Evolutionary conservation across 139 green algal species (phyloP), one percentile per base, ranked within the genome.

Genomic region (Ostreobium quekettii): DNA sequence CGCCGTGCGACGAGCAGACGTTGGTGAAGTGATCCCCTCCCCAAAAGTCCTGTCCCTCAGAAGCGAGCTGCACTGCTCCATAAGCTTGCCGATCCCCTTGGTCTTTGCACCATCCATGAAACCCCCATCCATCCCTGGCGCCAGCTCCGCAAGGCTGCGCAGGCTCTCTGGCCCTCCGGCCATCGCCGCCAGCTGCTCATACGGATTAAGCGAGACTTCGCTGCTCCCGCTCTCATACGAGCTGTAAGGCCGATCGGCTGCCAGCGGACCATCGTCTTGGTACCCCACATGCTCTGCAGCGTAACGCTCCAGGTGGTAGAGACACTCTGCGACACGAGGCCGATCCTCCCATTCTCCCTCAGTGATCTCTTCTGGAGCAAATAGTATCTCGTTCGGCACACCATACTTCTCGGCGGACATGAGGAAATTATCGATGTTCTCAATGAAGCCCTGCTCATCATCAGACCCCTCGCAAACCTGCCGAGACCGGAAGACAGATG

Each of bases 31-130:
- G n/a, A n/a, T n/a, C n/a, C n/a, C n/a, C n/a, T n/a, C n/a, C n/a
- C n/a, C n/a, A n/a, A n/a, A n/a, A n/a, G n/a, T n/a, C 8, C 61
- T 22, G 31, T 68, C 36, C 24, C n/a, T 33, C 5, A 68, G 61
- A 36, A 68, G 38, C 11, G 11, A 36, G 24, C 37, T 68, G 26
- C 61, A 68, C 53, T 68, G 35, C 38, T 68, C 61, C 61, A 68
- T 68, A 5, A 68, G 36, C 26, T 68, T 68, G 35, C 35, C 53
- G 4, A 68, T 53, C 30, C 36, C 35, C 6, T 7, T 8, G 3
- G 61, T 36, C 24, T 15, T 65, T 4, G 58, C 29, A 22, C 42
- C 42, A 42, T 65, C 58, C 28, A 39, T 65, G 33, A 11, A 35
- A 11, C 42, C 47, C 58, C n/a, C 24, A 37, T 11, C 24, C 29